A percentile compares a stretch with the other conserved stretches of the same genome.
Evolutionary conservation across 352 stramenopile species (phyloP).

Genomic region (Albugo laibachii): DNA sequence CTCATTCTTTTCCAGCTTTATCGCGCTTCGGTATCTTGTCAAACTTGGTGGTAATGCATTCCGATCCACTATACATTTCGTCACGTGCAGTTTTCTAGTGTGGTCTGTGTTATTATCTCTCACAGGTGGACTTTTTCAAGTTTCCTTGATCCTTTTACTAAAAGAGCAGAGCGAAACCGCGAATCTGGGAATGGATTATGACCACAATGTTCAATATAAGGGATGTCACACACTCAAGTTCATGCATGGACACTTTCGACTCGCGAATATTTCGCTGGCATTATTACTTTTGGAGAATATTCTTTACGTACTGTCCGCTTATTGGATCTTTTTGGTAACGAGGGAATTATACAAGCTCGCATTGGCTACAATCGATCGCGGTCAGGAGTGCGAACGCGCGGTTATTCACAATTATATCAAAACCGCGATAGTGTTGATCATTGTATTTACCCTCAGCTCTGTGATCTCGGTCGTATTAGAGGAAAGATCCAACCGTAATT

Average conservation of each 20-base stretch:
- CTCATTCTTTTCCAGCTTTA: too few relatives aligned
- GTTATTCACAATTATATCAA: constrained; percentile 15
- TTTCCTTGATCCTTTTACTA: constrained; percentile 23
- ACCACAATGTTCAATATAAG: constrained; percentile 6
- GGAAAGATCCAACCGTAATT: constrained; percentile 13
- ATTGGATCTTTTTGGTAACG: constrained; percentile 28
- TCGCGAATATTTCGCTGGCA: constrained; percentile 19
- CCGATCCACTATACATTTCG: constrained; percentile 45
- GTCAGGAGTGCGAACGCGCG: constrained; percentile 9
- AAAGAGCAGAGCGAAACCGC: not conserved
- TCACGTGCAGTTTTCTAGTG: constrained; percentile 38
- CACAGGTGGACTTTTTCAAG: constrained; percentile 28
- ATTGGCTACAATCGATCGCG: constrained; percentile 19
- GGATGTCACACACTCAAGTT: constrained; percentile 27
- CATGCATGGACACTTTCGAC: constrained; percentile 19
- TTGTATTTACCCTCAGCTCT: constrained; percentile 3
- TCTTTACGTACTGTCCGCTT: constrained; percentile 26
- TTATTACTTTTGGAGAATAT: constrained; percentile 35
- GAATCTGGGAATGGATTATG: too few relatives aligned
- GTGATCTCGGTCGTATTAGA: constrained; percentile 2
- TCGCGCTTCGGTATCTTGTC: constrained; percentile 17
- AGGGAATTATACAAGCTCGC: constrained; percentile 21
- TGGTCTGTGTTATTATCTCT: constrained; percentile 29
- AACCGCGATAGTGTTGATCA: constrained; percentile 14
- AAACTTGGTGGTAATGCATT: constrained; percentile 37